A percentile compares a stretch with the other conserved stretches of the same genome.
Evolutionary conservation across 129 eudicot species (phyloP).

Genomic region (Tagetes erecta): DNA sequence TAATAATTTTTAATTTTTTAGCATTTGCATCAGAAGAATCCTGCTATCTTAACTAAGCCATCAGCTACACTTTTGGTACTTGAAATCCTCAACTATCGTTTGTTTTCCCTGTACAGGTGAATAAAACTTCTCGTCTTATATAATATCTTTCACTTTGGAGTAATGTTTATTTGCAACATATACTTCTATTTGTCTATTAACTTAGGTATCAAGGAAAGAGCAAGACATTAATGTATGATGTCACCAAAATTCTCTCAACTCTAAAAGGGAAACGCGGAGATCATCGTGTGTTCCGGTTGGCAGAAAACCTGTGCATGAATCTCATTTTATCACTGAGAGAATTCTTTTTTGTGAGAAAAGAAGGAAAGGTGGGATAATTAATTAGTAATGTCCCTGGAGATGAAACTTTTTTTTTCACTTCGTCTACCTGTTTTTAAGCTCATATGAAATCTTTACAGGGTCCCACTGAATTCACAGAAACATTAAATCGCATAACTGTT

Average conservation of each 20-base stretch:
- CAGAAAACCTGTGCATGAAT: conserved; percentile 96
- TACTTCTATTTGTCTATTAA: conserved; percentile 10
- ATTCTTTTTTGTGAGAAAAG: conserved; percentile 86
- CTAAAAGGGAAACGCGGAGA: conserved; percentile 97
- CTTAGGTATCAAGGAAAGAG: conserved; percentile 93
- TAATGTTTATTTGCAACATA: not conserved
- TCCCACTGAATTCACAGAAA: conserved; percentile 93
- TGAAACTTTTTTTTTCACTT: not conserved
- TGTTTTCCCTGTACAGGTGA: conserved; percentile 95
- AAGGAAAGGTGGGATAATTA: conserved; percentile 68
- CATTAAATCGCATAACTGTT: conserved; percentile 73
- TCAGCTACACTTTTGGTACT: conserved; percentile 82
- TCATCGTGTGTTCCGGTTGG: conserved; percentile 91
- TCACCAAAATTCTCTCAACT: conserved; percentile 80
- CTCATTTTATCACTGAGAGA: conserved; percentile 81
- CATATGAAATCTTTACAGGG: conserved; percentile 55
- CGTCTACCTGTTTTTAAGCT: conserved; percentile 5
- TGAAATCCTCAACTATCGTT: conserved; percentile 90
- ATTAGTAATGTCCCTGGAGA: not conserved
- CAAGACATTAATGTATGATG: conserved; percentile 88
- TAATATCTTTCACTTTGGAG: conserved; percentile 9
- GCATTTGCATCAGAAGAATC: conserved; percentile 91
- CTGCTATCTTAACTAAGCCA: conserved; percentile 70
- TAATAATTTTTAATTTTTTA: conserved; percentile 34
- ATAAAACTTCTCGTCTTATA: not conserved